Percentiles rank a stretch among this genome's conserved stretches.
phyloP scores from a whole-genome alignment of 768 basidiomycete species.

The Tricholoma sp. region DNA sequence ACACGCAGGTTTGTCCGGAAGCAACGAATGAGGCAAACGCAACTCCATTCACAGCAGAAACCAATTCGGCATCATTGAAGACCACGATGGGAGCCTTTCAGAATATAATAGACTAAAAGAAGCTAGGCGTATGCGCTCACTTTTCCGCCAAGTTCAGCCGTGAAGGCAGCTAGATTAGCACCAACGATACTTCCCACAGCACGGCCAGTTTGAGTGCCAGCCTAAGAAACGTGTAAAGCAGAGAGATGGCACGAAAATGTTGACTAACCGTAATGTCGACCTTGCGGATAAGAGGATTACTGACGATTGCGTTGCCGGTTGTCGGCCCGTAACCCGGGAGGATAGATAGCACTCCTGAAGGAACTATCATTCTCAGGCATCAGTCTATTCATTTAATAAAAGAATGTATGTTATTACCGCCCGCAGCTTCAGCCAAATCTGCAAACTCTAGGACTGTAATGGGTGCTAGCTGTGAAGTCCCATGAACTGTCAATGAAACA shows the following conservation, averaged over 20 bases:
- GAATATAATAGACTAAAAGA: neutral
- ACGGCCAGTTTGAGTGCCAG: constrained; percentile 76
- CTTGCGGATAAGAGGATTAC: constrained; percentile 65
- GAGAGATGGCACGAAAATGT: neutral
- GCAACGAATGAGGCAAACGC: constrained; percentile 84
- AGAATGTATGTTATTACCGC: constrained; percentile 36
- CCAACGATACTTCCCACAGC: constrained; percentile 69
- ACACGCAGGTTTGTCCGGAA: constrained; percentile 89
- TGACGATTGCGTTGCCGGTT: constrained; percentile 61
- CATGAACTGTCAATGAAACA: neutral
- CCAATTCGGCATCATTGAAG: constrained; percentile 72
- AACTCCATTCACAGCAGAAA: constrained; percentile 74
- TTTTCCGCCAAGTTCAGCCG: constrained; percentile 86
- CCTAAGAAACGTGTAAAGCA: constrained; percentile 34
- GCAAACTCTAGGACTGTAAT: constrained; percentile 77
- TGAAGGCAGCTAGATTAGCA: constrained; percentile 65
- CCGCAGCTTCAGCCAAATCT: constrained; percentile 55
- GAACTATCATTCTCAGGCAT: constrained; percentile 43
- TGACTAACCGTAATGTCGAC: constrained; percentile 74
- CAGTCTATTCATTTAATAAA: neutral
- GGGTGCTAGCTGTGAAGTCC: constrained; percentile 55
- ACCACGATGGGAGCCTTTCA: constrained; percentile 72
- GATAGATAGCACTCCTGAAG: constrained; percentile 65
- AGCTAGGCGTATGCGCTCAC: constrained; percentile 28
- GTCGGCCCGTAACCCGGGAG: constrained; percentile 66